Evolutionary conservation across 257 asterid species (phyloP).

Genomic region (Nicotiana benthamiana): DNA sequence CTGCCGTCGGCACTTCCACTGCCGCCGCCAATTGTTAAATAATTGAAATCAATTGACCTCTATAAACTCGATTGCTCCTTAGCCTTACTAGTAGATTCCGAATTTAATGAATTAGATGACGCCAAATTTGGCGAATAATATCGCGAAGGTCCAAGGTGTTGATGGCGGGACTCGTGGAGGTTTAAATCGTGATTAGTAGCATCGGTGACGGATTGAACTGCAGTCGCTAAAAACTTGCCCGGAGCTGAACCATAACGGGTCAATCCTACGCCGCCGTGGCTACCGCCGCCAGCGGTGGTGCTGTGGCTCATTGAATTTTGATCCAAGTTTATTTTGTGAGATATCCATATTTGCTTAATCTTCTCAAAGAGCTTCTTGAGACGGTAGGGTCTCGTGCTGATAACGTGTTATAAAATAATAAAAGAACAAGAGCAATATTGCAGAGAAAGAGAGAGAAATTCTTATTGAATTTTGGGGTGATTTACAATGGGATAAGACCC

Average conservation of each 20-base stretch:
- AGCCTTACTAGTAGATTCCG: slow-evolving; percentile 12
- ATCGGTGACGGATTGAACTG: slow-evolving; percentile 45
- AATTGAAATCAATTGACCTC: slow-evolving; percentile 26
- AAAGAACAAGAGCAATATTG: no score
- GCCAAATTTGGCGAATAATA: slow-evolving; percentile 32
- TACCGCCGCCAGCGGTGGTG: slow-evolving; percentile 8
- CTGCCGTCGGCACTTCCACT: slow-evolving; percentile 11
- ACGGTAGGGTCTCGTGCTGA: no score
- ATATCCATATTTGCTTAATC: no score
- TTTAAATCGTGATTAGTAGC: slow-evolving; percentile 33
- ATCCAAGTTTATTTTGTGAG: no score
- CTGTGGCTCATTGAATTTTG: slow-evolving; percentile 41
- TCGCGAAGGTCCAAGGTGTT: slow-evolving; percentile 16
- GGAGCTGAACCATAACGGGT: slow-evolving; percentile 78
- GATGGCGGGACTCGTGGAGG: slow-evolving; percentile 15
- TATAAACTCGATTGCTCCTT: slow-evolving; percentile 18
- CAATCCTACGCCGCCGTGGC: slow-evolving; percentile 24
- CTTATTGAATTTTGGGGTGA: no score
- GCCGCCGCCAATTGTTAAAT: neutral
- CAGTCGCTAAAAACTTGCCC: slow-evolving; percentile 37
- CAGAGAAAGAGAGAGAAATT: no score
- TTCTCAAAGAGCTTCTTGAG: no score
- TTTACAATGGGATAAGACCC: no score
- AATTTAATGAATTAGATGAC: slow-evolving; percentile 1
- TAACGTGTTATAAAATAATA: no score